Conservation (phyloP, 2,329 filamentous ascomycete genomes). For the Pseudogymnoascus sp. region DNA sequence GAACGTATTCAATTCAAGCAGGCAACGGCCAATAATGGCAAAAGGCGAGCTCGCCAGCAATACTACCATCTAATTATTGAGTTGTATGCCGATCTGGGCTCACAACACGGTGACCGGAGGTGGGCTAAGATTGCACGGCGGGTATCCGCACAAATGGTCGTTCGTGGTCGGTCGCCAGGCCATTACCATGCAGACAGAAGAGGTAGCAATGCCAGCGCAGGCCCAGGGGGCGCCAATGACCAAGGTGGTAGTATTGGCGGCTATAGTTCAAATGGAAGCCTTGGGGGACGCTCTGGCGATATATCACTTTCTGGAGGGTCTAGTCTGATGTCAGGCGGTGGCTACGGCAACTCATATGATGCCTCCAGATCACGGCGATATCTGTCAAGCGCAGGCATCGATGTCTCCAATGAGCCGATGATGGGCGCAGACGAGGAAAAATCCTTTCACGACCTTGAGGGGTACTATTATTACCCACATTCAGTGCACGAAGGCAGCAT, state of each 20-base stretch:
- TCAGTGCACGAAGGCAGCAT: constrained; percentile 22
- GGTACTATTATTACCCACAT: constrained; percentile 28
- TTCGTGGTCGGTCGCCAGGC: constrained; percentile 58
- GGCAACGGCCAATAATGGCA: constrained; percentile 69
- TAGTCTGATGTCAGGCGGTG: constrained; percentile 22
- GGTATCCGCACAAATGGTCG: constrained; percentile 56
- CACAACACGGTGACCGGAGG: constrained; percentile 29
- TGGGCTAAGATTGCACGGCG: constrained; percentile 53
- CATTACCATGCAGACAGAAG: constrained; percentile 52
- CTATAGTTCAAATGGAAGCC: constrained; percentile 22
- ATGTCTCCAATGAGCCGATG: constrained; percentile 28
- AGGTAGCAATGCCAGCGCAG: constrained; percentile 45
- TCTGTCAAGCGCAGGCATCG: constrained; percentile 19
- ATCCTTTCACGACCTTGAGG: constrained; percentile 22
- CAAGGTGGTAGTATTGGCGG: constrained; percentile 22
- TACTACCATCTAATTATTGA: constrained; percentile 67
- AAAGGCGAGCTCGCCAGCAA: constrained; percentile 64
- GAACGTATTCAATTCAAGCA: constrained; percentile 71
- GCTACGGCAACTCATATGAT: constrained; percentile 24
- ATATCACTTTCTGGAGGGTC: constrained; percentile 24
- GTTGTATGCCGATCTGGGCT: constrained; percentile 50
- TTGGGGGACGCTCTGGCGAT: constrained; percentile 23
- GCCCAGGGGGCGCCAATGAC: constrained; percentile 40
- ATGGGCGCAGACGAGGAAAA: constrained; percentile 27
- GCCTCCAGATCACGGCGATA: constrained; percentile 23